Percentiles rank a stretch among this genome's conserved stretches.
These are phyloP conservation scores for Cucumis cinereus DNA, from an alignment of 306 rosid genomes.

Conservation along the genomic window DNA sequence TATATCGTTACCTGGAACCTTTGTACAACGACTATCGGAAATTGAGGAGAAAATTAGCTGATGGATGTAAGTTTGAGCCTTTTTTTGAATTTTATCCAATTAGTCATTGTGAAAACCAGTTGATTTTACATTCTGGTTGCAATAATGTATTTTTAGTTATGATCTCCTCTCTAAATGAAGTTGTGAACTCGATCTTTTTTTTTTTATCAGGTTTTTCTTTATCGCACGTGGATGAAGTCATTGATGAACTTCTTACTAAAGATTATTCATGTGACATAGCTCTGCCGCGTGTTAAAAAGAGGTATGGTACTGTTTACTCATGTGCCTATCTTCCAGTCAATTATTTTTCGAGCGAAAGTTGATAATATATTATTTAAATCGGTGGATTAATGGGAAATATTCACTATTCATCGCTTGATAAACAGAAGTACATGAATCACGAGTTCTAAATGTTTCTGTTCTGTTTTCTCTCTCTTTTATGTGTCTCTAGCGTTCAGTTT, in stretches of 20 bases:
- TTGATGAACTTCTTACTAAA: conserved; percentile 79
- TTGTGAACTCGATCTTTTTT: background rate
- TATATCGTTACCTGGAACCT: conserved; percentile 82
- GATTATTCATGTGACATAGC: conserved; percentile 95
- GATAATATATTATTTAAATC: background rate
- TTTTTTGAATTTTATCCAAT: background rate
- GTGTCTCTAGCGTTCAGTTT: background rate
- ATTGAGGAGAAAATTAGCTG: conserved; percentile 49
- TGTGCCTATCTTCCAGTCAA: background rate
- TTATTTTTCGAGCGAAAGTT: background rate
- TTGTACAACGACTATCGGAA: conserved; percentile 81
- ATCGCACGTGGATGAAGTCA: conserved; percentile 95
- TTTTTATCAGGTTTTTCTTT: conserved; percentile 46
- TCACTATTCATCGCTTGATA: background rate
- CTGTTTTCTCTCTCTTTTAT: background rate
- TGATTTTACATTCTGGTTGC: background rate
- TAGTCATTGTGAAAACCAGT: background rate
- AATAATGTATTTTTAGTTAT: background rate
- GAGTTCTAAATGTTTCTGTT: background rate
- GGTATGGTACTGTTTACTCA: conserved; percentile 22
- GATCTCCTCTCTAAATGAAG: background rate
- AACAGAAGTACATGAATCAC: background rate
- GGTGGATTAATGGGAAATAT: background rate
- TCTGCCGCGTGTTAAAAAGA: conserved; percentile 77
- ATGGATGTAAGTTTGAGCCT: conserved; percentile 50